These are phyloP conservation scores for Cordyceps sp. DNA, from an alignment of 2,329 filamentous ascomycete species.

Conservation along the genomic window DNA sequence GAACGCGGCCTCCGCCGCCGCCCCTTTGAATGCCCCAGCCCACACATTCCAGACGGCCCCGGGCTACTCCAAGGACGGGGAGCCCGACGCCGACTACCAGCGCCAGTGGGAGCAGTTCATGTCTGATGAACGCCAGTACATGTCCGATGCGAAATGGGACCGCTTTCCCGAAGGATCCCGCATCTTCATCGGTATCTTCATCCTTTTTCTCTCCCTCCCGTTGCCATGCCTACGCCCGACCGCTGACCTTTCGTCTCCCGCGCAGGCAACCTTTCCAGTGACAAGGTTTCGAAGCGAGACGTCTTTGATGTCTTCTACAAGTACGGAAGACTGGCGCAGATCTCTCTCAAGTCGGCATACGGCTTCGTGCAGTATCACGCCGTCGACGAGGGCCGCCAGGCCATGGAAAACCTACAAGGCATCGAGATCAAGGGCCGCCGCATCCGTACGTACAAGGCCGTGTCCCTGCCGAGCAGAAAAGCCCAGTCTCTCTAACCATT, in stretches of 20 bases:
- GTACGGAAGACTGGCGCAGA: slow-evolving; percentile 78
- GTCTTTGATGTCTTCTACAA: slow-evolving; percentile 81
- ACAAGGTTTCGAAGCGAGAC: slow-evolving; percentile 85
- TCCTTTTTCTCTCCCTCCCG: not conserved
- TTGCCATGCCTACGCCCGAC: too few species aligned
- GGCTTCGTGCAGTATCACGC: slow-evolving; percentile 92
- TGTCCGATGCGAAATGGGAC: slow-evolving; percentile 67
- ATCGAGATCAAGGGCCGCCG: slow-evolving; percentile 73
- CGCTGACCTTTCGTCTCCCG: slow-evolving; percentile 5
- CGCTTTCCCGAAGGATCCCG: slow-evolving; percentile 62
- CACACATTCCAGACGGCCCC: slow-evolving; percentile 12
- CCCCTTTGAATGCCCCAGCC: slow-evolving; percentile 14
- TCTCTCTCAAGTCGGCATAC: slow-evolving; percentile 91
- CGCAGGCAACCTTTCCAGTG: slow-evolving; percentile 76
- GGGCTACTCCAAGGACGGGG: slow-evolving; percentile 12
- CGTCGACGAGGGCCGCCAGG: slow-evolving; percentile 53
- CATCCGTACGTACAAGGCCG: slow-evolving; percentile 53
- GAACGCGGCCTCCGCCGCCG: slow-evolving; percentile 7
- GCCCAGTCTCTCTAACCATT: not conserved
- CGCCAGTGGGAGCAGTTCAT: slow-evolving; percentile 58
- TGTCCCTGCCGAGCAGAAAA: slow-evolving; percentile 14
- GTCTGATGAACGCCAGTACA: slow-evolving; percentile 56
- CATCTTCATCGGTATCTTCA: slow-evolving; percentile 55
- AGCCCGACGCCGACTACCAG: slow-evolving; percentile 33
- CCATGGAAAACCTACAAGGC: slow-evolving; percentile 65